Base-by-base conservation (phyloP, 2,329 filamentous ascomycete species). In the Cladosporium sp. region DNA sequence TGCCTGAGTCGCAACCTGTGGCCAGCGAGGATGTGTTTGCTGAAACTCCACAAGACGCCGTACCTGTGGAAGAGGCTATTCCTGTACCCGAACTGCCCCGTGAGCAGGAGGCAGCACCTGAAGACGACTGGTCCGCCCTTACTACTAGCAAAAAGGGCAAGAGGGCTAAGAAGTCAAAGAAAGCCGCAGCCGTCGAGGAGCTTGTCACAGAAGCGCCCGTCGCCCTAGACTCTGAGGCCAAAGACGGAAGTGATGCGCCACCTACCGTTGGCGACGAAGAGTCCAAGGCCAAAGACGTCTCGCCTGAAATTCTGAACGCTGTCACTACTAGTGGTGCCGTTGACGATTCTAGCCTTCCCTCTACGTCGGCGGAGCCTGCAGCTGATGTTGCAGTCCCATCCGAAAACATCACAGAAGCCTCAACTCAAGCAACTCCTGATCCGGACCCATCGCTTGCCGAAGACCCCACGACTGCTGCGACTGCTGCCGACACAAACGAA, bases 111-210 rank as follows among this genome's bases (percentile, higher is more conserved):
- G 42, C 6, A 9, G 45, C 36, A 8, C 37, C 51, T 22, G 63
- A 67, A 43, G 67, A 70, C 38, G 65, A 68, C 12, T 59, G 39
- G 55, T 30, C 60, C 0, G 38, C 59, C 6, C 45, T 58, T 15
- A 51, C 64, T 19, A 55, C 63, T 6, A 47, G 45, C 5, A 66
- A 65, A n/a, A 64, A 62, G 36, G 60, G 37, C 39, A 71, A 74
- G 61, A 74, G 71, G 58, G 59, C 51, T 12, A 71, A 72, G 51
- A 64, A 63, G 47, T 37, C 45, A 25, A 58, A 58, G 47, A 51
- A 58, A 14, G 36, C 55, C 40, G 45, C 43, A 11, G n/a, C 50
- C 25, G 52, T 25, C n/a, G 39, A 40, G 11, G 39, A 50, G 19
- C 30, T 8, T 34, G 30, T 9, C 30, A 17, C 25, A 11, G 8